A percentile compares a stretch with the other conserved stretches of the same genome.
Conservation (phyloP, 192 early-diverging fungal genomes). For the Helicostylum pulchrum region DNA sequence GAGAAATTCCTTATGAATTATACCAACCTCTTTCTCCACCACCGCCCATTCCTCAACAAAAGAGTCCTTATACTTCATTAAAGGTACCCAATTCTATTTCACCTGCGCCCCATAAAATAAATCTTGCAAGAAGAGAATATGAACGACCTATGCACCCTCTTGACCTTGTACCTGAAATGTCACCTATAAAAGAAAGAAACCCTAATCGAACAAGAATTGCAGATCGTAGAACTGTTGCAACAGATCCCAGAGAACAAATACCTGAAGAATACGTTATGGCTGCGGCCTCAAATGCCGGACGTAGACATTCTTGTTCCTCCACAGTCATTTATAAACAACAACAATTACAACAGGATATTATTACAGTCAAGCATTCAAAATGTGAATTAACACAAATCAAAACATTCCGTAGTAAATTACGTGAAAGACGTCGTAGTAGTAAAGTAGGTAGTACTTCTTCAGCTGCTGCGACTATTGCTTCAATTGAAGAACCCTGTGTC, state of each 20-base stretch:
- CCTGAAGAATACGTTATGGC: not conserved
- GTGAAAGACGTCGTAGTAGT: slow-evolving; percentile 13
- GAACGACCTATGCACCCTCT: not conserved
- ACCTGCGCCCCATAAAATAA: slow-evolving; percentile 8
- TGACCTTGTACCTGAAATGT: not conserved
- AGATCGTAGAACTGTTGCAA: slow-evolving; percentile 3
- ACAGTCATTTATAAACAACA: slow-evolving; percentile 8
- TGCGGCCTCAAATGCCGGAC: not conserved
- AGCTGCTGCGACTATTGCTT: not conserved
- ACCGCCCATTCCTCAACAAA: slow-evolving; percentile 9
- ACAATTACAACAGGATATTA: not conserved
- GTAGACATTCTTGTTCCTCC: slow-evolving; percentile 20
- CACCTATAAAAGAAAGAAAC: slow-evolving; percentile 4
- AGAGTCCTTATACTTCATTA: not conserved
- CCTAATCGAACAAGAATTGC: not conserved
- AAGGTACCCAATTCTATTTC: slow-evolving; percentile 15
- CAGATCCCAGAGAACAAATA: slow-evolving; percentile 1
- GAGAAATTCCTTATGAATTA: slow-evolving; percentile 8
- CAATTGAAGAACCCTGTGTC: not conserved
- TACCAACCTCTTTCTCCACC: slow-evolving; percentile 11
- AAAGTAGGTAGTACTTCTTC: not conserved
- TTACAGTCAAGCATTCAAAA: not conserved
- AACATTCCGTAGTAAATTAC: slow-evolving; percentile 3
- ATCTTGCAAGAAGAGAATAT: not conserved
- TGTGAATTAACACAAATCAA: too few relatives aligned